These are phyloP conservation scores for Sugiyamaella neomexicana DNA, from an alignment of 1,139 yeast genomes.

Conservation along the genomic window DNA sequence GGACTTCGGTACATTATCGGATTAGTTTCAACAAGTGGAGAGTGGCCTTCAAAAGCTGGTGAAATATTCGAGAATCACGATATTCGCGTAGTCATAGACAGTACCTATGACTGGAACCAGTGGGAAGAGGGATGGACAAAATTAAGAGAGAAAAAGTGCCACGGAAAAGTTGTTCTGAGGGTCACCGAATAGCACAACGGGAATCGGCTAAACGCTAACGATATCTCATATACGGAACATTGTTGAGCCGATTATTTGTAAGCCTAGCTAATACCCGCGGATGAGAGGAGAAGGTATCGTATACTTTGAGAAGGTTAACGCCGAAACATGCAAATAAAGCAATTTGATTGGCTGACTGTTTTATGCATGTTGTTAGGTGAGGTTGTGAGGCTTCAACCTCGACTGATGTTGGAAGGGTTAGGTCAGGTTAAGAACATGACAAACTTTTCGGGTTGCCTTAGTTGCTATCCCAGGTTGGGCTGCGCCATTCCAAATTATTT, in stretches of 20 bases:
- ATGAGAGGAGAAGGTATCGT: too few species aligned
- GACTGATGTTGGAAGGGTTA: neutral
- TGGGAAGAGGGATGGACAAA: slow-evolving; percentile 52
- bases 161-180: slow-evolving; percentile 58
- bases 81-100: slow-evolving; percentile 53
- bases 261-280: too few species aligned
- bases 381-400: slow-evolving; percentile 12
- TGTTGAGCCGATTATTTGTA: neutral
- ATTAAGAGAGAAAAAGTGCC: slow-evolving; percentile 50
- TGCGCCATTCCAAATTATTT: neutral
- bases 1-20: slow-evolving; percentile 40
- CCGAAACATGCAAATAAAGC: neutral
- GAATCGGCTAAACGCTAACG: neutral
- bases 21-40: slow-evolving; percentile 18
- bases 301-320: too few species aligned
- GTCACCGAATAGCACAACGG: neutral
- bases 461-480: too few species aligned
- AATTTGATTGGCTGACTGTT: neutral
- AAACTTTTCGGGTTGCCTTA: neutral
- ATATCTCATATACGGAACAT: too few species aligned
- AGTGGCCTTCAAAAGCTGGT: slow-evolving; percentile 36
- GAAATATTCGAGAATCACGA: slow-evolving; percentile 38
- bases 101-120: slow-evolving; percentile 52
- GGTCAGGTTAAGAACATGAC: slow-evolving; percentile 6
- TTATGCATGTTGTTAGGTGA: slow-evolving; percentile 3